Percentiles rank a stretch among this genome's conserved stretches.
Evolutionary conservation across 176 grass and related monocot species (phyloP).

Genomic region (Guadua angustifolia): DNA sequence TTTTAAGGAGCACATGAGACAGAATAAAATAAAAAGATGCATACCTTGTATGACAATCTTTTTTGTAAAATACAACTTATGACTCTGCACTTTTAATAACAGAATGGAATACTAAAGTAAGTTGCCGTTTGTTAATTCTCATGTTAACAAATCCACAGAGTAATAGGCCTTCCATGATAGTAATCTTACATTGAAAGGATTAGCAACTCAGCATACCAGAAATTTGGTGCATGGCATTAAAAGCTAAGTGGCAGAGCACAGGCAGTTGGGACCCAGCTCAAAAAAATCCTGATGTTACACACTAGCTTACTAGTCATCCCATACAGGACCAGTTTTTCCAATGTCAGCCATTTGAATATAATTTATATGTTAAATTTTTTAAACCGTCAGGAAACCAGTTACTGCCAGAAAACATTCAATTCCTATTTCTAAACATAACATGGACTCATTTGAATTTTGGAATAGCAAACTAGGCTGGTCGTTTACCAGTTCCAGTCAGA

Average conservation of each 20-base stretch:
- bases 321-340: background rate
- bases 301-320: background rate
- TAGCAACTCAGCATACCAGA: background rate
- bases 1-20: background rate
- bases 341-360: background rate
- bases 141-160: slow-evolving; percentile 17
- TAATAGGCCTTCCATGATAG: background rate
- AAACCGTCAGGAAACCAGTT: slow-evolving; percentile 29
- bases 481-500: slow-evolving; percentile 4
- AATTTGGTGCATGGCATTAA: slow-evolving; percentile 9
- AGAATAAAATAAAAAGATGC: slow-evolving; percentile 18
- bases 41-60: background rate
- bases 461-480: slow-evolving; percentile 22
- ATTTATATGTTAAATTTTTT: background rate
- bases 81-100: background rate
- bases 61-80: slow-evolving; percentile 16
- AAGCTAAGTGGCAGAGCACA: slow-evolving; percentile 2
- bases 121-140: background rate
- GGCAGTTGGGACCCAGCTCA: background rate
- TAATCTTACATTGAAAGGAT: background rate
- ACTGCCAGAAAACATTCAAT: background rate
- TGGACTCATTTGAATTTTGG: background rate
- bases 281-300: background rate
- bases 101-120: background rate
- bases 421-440: slow-evolving; percentile 19